A percentile compares a stretch with the other conserved stretches of the same genome.
These are phyloP conservation scores for Blumeria hordei DNA, from an alignment of 2,329 filamentous ascomycete species.

Conservation along the genomic window DNA sequence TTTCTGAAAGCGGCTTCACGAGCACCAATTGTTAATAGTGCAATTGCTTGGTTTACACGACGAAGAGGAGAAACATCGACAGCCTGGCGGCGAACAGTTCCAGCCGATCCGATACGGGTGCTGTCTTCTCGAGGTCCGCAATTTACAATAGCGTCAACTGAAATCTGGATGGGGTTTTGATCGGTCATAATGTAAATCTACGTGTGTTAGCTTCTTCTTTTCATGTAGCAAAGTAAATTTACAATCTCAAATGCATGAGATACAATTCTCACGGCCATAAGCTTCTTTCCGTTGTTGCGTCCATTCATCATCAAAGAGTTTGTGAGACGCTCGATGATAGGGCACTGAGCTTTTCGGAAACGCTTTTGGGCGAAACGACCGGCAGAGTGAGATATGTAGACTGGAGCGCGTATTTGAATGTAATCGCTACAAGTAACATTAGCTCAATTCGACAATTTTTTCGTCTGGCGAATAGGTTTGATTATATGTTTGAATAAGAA, in stretches of 20 bases:
- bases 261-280: constrained; percentile 98
- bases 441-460: constrained; percentile 4
- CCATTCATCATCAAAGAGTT: constrained; percentile 99
- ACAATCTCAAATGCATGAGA: constrained; percentile 99
- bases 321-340: constrained; percentile 99
- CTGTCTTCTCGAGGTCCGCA: constrained; percentile 99
- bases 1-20: constrained; percentile 98
- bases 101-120: constrained; percentile 96
- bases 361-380: constrained; percentile 98
- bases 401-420: constrained; percentile 96
- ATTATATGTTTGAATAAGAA: neutral
- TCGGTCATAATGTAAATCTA: constrained; percentile 99
- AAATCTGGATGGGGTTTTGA: constrained; percentile 99
- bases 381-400: constrained; percentile 97
- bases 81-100: constrained; percentile 98
- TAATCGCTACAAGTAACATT: constrained; percentile 51
- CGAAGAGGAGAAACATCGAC: constrained; percentile 99
- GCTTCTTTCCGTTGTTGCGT: constrained; percentile 99
- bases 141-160: constrained; percentile 99
- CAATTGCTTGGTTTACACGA: constrained; percentile 98
- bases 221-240: constrained; percentile 22
- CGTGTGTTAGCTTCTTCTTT: constrained; percentile 4
- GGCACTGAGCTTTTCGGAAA: constrained; percentile 99
- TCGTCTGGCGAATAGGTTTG: neutral
- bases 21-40: constrained; percentile 95